Base-by-base conservation (phyloP, 306 rosid genomes). In the Dryas alaskensis region DNA sequence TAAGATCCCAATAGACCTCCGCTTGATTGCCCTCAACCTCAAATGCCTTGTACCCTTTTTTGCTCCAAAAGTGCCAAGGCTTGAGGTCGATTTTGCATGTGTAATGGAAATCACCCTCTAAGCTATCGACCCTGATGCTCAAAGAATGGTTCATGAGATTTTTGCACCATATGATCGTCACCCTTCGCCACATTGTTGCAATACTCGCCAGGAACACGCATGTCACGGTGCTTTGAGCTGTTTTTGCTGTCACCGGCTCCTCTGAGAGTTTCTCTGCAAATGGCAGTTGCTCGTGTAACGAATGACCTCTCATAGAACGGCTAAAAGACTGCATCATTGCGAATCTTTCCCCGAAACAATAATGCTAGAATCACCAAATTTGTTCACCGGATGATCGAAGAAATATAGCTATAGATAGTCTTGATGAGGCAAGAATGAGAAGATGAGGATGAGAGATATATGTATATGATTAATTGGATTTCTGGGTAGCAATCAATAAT, bases 31-130 rank as follows among this genome's bases (percentile, higher is more conserved):
- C 89, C 16, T 90, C 98, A 0, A 87, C 78, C 13, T 82, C 86
- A 0, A 93, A 74, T 4, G 91, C 69, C 64, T 91, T 93, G 83
- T 74, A 91, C 31, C 98, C 96, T 74, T 86, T 93, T 64, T 89
- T 93, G 86, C 84, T 84, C 98, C 98, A 93, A 39, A 89, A 88
- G 60, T 76, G 80, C 98, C 98, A 93, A 0, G 97, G 96, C 67
- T 93, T 93, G 3, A 93, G 85, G 22, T 93, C 96, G 40, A 93
- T 82, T 60, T 86, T 93, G 81, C 93, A 89, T 1, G 59, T 78
- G 81, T 79, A 87, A 44, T 89, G 88, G 44, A 77, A 75, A 0
- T 85, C 92, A 0, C 96, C 93, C 0, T 75, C 86, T 47, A 71
- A 3, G 66, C 87, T 83, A 6, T 91, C 89, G n/a, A 91, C 55